Conservation (phyloP, 805 yeast genomes). For the Starmerella ratchasimensis region DNA sequence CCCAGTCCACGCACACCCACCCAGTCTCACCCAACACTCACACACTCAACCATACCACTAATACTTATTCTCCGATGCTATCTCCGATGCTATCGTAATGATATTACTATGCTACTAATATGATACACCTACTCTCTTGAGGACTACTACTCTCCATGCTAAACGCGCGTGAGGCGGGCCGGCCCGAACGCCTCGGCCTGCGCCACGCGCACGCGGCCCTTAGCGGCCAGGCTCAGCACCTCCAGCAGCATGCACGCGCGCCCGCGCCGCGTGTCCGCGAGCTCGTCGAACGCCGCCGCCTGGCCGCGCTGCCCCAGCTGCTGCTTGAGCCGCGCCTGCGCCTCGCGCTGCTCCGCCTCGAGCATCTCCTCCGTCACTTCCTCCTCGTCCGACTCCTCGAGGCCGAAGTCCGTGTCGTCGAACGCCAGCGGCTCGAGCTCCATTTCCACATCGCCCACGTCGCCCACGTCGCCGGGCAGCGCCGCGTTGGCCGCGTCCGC, state of each 20-base stretch:
- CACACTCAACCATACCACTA: too few species aligned
- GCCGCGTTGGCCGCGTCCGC: neutral
- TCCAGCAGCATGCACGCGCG: slow-evolving; percentile 17
- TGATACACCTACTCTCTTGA: too few species aligned
- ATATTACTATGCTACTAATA: too few species aligned
- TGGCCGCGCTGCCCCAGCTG: slow-evolving; percentile 6
- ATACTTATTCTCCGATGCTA: too few species aligned
- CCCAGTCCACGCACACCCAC: too few species aligned
- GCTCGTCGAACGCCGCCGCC: slow-evolving; percentile 4
- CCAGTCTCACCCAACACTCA: too few species aligned
- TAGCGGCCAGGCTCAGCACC: slow-evolving; percentile 11
- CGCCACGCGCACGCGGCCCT: slow-evolving; percentile 6
- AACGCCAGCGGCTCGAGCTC: slow-evolving; percentile 2
- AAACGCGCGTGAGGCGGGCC: neutral
- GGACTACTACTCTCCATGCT: too few species aligned
- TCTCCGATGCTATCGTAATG: too few species aligned
- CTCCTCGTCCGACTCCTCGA: slow-evolving; percentile 1
- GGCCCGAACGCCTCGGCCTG: slow-evolving; percentile 14
- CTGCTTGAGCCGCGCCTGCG: slow-evolving; percentile 4
- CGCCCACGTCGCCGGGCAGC: slow-evolving; percentile 1
- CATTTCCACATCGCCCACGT: slow-evolving; percentile 1
- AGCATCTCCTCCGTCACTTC: slow-evolving; percentile 12
- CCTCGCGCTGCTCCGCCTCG: slow-evolving; percentile 7
- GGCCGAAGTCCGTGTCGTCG: neutral
- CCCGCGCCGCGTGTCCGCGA: slow-evolving; percentile 5